Percentiles rank a stretch among this genome's conserved stretches.
Conservation (phyloP, 805 yeast species). For the Metschnikowia arizonensis region DNA sequence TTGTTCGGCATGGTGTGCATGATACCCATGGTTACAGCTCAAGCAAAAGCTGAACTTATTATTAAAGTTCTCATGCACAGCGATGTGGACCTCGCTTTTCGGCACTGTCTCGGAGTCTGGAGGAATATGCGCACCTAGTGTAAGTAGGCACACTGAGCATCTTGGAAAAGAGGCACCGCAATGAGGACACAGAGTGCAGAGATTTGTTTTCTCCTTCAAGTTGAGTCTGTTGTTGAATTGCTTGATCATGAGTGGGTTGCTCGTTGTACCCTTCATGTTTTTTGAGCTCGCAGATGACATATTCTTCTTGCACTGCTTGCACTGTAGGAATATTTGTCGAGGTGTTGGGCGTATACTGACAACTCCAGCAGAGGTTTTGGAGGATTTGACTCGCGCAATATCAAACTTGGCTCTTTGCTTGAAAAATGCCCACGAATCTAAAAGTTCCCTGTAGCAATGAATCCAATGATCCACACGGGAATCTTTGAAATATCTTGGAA, state of each 20-base stretch:
- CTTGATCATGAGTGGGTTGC: slow-evolving; percentile 22
- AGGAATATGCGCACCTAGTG: slow-evolving; percentile 68
- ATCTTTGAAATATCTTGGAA: slow-evolving; percentile 78
- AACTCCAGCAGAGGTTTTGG: slow-evolving; percentile 48
- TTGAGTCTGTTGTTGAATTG: slow-evolving; percentile 31
- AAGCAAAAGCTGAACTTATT: slow-evolving; percentile 90
- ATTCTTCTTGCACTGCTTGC: slow-evolving; percentile 76
- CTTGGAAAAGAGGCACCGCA: slow-evolving; percentile 87
- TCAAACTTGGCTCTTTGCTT: slow-evolving; percentile 64
- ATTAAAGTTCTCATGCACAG: slow-evolving; percentile 13
- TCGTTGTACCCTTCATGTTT: slow-evolving; percentile 14
- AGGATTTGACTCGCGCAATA: slow-evolving; percentile 64
- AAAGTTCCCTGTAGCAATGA: slow-evolving; percentile 26
- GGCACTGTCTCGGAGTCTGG: slow-evolving; percentile 21
- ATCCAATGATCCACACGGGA: slow-evolving; percentile 75
- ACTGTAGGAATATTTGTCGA: slow-evolving; percentile 75
- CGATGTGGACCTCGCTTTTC: slow-evolving; percentile 1
- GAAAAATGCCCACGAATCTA: slow-evolving; percentile 20
- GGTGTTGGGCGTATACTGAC: slow-evolving; percentile 50
- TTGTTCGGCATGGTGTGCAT: slow-evolving; percentile 91
- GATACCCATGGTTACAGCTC: slow-evolving; percentile 90
- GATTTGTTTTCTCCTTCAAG: slow-evolving; percentile 17
- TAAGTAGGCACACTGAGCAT: slow-evolving; percentile 81
- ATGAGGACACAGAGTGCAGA: slow-evolving; percentile 57
- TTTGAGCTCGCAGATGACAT: slow-evolving; percentile 39